phyloP scores from a whole-genome alignment of 2,329 filamentous ascomycete species.

The Trichoderma hamatum region DNA sequence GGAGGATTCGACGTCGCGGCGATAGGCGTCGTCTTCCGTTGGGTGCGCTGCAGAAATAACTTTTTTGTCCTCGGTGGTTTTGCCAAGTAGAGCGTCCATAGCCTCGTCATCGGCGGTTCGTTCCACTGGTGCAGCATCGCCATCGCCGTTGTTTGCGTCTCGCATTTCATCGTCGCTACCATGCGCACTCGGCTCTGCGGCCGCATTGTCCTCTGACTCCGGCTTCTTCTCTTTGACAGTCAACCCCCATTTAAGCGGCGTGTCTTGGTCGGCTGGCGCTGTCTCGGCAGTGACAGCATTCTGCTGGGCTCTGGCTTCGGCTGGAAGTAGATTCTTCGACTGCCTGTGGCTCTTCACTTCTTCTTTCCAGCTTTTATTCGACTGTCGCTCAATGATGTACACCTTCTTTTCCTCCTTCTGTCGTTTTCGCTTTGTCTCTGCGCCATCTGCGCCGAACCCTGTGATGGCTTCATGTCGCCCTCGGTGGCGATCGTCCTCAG shows the following conservation, averaged over 20 bases:
- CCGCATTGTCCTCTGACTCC: conserved; percentile 55
- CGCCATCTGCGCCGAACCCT: conserved; percentile 52
- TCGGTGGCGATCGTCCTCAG: conserved; percentile 36
- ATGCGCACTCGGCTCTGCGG: background rate
- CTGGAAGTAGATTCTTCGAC: conserved; percentile 61
- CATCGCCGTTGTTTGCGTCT: conserved; percentile 12
- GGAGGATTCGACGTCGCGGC: conserved; percentile 68
- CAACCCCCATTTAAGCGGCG: conserved; percentile 60
- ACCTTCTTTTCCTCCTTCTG: conserved; percentile 39
- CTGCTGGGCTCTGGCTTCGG: conserved; percentile 54
- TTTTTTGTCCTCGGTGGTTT: conserved; percentile 48
- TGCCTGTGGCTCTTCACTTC: conserved; percentile 52
- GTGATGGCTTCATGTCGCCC: conserved; percentile 52
- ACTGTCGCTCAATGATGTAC: conserved; percentile 60
- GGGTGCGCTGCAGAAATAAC: conserved; percentile 53
- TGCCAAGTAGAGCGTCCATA: conserved; percentile 67
- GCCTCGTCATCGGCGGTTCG: conserved; percentile 55
- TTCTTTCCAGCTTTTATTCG: conserved; percentile 66
- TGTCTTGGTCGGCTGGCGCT: conserved; percentile 50
- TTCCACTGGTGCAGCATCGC: conserved; percentile 21
- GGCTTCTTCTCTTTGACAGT: conserved; percentile 52
- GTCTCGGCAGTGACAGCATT: conserved; percentile 38
- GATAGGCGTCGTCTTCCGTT: conserved; percentile 70
- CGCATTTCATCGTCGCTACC: background rate
- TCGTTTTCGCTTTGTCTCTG: conserved; percentile 45